Base-by-base conservation (phyloP, 2,329 filamentous ascomycete genomes). In the Talaromyces sp. region DNA sequence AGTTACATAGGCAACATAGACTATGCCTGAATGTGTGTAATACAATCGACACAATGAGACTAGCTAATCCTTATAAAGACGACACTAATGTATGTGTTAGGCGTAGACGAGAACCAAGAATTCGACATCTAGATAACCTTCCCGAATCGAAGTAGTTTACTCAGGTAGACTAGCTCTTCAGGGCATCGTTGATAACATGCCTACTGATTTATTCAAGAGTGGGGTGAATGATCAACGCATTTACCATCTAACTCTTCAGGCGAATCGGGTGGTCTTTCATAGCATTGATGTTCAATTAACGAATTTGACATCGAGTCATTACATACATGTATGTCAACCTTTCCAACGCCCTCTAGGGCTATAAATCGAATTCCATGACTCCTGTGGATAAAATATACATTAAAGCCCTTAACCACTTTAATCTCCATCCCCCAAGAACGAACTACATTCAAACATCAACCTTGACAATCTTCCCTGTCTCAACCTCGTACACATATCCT, bases 401-500 rank as follows among this genome's bases (percentile, higher is more conserved):
- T 9, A 8, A 43, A 43, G 41, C 16, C 50, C 27, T 54, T 54
- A 27, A 27, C 50, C 10, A 35, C 8, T 31, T 31, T 7, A 31
- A 31, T 6, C 7, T 7, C 27, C 27, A 6, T 31, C 27, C 5
- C 77, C 79, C 68, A 35, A 16, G 22, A 39, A 3, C 27, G 4
- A 31, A 8, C 27, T 58, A 37, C 31, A 35, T 22, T 56, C 37
- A 58, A 31, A 45, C 56, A 45, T 59, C 39, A 31, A 88, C 78
- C 61, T 77, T 79, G 69, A 77, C 82, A 43, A 83, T 82, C 73
- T 82, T 87, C 0, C 90, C 90, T 2, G 85, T 91, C 80, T 90
- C 86, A 45, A 92, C 88, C 71, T 92, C 87, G 76, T 92, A 93
- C 2, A 93, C 79, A 85, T 90, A 93, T 1, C 90, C 90, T 14